Base-by-base conservation (phyloP, 2,329 filamentous ascomycete genomes). In the Venturia aucupariae region DNA sequence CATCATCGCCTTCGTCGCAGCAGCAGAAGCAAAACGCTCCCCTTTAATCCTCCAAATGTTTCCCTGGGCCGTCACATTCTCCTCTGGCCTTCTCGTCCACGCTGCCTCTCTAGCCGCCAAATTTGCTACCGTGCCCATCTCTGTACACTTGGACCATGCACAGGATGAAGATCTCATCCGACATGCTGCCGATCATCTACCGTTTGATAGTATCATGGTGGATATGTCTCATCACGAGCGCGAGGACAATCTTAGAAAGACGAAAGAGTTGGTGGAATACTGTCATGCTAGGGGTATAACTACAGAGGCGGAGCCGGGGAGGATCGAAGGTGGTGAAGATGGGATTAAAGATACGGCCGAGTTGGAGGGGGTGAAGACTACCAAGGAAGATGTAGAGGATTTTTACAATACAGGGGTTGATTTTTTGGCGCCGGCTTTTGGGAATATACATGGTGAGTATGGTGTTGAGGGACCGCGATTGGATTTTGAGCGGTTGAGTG, bases 381-480 rank as follows among this genome's bases (percentile, higher is more conserved):
- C 86, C 0, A 81, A 84, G 0, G 86, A 88, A 67, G 84, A 91
- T 74, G 86, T 86, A 8, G 81, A 85, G 67, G 84, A 89, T 69
- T 91, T 92, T 69, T 81, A 90, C 4, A 81, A 78, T 2, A 88
- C 87, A 13, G 88, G 87, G 0, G 88, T 91, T 70, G 86, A 91
- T 70, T 87, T 87, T 77, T 77, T 92, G 17, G 89, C 89, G 2
- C 89, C 88, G 0, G 87, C 87, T 0, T 90, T 91, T 75, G 88
- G 88, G 3, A 91, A 90, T 70, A 85, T 91, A 55, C 88, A 91
- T 74, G 88, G 88, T 6, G 84, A 86, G 69, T 90, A 91, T 74
- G 87, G 87, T 0, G 81, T 84, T 0, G 75, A 83, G 19, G 88
- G 87, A 0, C 84, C 86, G 38, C 73, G 74, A 59, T 67, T 75